Percentiles rank a stretch among this genome's conserved stretches.
Evolutionary conservation across 805 yeast species (phyloP).

Genomic region (Wickerhamiella musiphila): DNA sequence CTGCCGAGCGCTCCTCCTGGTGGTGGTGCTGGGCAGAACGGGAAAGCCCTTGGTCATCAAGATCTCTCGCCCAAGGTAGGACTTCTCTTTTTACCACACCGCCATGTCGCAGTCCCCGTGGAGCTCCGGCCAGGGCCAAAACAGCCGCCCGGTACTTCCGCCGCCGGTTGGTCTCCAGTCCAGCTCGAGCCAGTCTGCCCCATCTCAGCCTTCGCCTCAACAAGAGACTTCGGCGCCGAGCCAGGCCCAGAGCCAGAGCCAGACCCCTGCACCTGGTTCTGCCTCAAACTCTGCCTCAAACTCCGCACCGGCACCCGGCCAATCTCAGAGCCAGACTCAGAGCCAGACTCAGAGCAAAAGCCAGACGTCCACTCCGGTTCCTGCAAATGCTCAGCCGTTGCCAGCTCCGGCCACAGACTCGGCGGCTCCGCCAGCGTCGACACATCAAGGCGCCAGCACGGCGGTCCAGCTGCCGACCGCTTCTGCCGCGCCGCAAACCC

Average conservation of each 20-base stretch:
- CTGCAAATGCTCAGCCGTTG: constrained; percentile 5
- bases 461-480: too few relatives aligned
- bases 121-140: constrained; percentile 9
- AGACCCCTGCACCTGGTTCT: too few relatives aligned
- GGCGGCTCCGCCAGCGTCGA: too few relatives aligned
- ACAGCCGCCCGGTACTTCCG: constrained; percentile 21
- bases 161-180: constrained; percentile 18
- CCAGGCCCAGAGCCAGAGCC: constrained; percentile 9
- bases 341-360: constrained; percentile 5
- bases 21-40: too few relatives aligned
- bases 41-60: too few relatives aligned
- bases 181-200: constrained; percentile 13
- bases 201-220: constrained; percentile 6
- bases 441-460: too few relatives aligned
- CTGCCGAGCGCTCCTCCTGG: too few relatives aligned
- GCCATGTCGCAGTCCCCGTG: constrained; percentile 8
- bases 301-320: constrained; percentile 9
- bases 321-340: constrained; percentile 8
- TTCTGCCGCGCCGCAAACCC: constrained; percentile 6
- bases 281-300: too few relatives aligned
- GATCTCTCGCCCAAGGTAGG: too few relatives aligned
- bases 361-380: constrained; percentile 5
- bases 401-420: constrained; percentile 2
- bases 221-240: constrained; percentile 4
- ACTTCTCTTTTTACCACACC: too few relatives aligned